phyloP scores from a whole-genome alignment of 1,284 basidiomycete species.

The Microbotryomycetes sp. region DNA sequence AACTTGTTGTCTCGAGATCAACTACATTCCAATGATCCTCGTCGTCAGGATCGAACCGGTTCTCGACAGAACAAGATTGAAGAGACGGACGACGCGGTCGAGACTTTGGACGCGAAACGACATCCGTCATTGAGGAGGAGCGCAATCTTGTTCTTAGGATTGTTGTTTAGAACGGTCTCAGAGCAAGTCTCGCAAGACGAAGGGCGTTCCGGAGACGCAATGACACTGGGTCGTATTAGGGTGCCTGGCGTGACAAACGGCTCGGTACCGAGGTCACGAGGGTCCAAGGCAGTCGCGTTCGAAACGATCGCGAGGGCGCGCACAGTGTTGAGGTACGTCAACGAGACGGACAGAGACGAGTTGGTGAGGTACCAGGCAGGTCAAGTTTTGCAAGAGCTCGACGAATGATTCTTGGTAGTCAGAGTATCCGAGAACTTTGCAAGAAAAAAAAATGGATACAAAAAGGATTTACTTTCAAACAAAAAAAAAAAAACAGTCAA shows the following conservation, averaged over 20 bases:
- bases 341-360: conserved; percentile 62
- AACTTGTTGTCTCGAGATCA: background rate
- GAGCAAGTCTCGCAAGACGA: background rate
- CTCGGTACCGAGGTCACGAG: background rate
- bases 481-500: too few species aligned
- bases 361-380: conserved; percentile 70
- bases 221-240: too few species aligned
- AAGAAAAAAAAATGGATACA: too few species aligned
- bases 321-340: conserved; percentile 61
- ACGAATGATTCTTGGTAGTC: too few species aligned
- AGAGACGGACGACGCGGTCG: conserved; percentile 51
- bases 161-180: conserved; percentile 46
- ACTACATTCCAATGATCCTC: background rate
- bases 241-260: background rate
- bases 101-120: conserved; percentile 50
- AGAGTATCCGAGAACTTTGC: too few species aligned
- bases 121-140: conserved; percentile 72
- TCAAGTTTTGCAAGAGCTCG: conserved; percentile 53
- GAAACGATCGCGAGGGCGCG: conserved; percentile 51
- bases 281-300: conserved; percentile 19
- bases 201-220: background rate
- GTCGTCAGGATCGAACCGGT: background rate
- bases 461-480: too few species aligned
- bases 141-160: conserved; percentile 66
- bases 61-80: conserved; percentile 9